These are phyloP conservation scores for Penicillium expansum DNA, from an alignment of 2,329 filamentous ascomycete genomes.

Conservation along the genomic window DNA sequence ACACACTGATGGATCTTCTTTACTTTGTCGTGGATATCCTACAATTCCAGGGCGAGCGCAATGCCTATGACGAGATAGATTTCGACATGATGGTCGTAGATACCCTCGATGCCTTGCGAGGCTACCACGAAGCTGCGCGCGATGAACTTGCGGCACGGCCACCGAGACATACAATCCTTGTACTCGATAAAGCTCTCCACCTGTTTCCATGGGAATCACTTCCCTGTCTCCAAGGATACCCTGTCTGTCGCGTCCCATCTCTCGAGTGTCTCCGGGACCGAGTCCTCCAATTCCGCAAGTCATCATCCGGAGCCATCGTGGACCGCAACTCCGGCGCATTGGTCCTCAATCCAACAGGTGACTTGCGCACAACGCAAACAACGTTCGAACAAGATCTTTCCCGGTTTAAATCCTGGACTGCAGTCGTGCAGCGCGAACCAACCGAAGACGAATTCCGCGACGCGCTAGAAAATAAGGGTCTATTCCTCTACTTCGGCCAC, in stretches of 20 bases:
- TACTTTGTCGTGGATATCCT: conserved; percentile 97
- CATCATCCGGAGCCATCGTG: conserved; percentile 18
- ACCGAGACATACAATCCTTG: conserved; percentile 71
- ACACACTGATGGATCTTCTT: conserved; percentile 83
- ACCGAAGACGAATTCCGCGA: conserved; percentile 73
- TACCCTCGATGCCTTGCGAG: conserved; percentile 75
- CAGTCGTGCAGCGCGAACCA: conserved; percentile 67
- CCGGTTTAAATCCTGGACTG: conserved; percentile 58
- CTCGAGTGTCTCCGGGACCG: conserved; percentile 76
- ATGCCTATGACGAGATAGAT: conserved; percentile 96
- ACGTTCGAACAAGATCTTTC: conserved; percentile 69
- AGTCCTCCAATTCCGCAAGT: conserved; percentile 54
- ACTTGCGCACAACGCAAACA: conserved; percentile 74
- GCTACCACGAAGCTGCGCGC: conserved; percentile 62
- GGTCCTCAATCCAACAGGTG: conserved; percentile 84
- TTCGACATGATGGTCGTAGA: conserved; percentile 90
- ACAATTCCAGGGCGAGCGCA: conserved; percentile 92
- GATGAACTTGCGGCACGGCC: conserved; percentile 33
- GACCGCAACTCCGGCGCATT: conserved; percentile 53
- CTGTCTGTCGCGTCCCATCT: conserved; percentile 85
- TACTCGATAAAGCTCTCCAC: conserved; percentile 88
- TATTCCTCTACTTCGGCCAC: conserved; percentile 93
- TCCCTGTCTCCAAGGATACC: conserved; percentile 73
- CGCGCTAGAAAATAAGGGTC: conserved; percentile 63
- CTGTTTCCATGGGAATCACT: conserved; percentile 94